Base-by-base conservation (phyloP, 768 basidiomycete species). In the Clitopilus passeckerianus region DNA sequence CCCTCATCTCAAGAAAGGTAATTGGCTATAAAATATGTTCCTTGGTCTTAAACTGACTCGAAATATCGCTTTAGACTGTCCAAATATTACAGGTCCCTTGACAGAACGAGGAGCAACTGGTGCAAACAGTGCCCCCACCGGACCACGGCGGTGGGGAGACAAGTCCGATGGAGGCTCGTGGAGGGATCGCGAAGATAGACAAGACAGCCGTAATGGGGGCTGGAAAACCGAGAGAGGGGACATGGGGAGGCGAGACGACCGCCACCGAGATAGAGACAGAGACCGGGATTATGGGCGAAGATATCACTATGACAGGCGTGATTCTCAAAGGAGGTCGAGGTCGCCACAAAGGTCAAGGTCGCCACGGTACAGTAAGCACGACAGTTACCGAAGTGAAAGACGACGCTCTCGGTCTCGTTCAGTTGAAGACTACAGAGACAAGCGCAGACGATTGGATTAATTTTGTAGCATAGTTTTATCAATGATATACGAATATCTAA, bases 1-100 rank as follows among this genome's bases (percentile, higher is more conserved):
- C 0, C 90, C 92, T 6, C 96, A 98, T 78, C 75, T 96, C 34
- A 94, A 93, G 71, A 92, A 90, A 81, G 94, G 94, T 91, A 61
- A 22, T 8, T 52, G 23, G 24, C 44, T 34, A 54, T 33, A 15
- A 34, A 33, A 55, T 44, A 34, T 12, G 6, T 18, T 22, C 34
- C 34, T 30, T 3, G 27, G 7, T 4, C 27, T 30, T 7, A 7
- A 30, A 30, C 27, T 30, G 27, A 30, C 7, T 30, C 7, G 27
- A 30, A 30, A 4, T 7, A 30, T 30, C 7, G 27, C 53, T 12
- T 16, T 14, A 83, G 82, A 83, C 60, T 83, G 82, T 62, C 82
- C 82, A 37, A 79, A 83, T 69, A 82, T 80, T 54, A 75, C 72
- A 15, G 77, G 74, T n/a, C 71, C 73, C 15, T 57, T 69, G 54